Conservation (phyloP, 805 yeast genomes). For the Wickerhamomyces canadensis region DNA sequence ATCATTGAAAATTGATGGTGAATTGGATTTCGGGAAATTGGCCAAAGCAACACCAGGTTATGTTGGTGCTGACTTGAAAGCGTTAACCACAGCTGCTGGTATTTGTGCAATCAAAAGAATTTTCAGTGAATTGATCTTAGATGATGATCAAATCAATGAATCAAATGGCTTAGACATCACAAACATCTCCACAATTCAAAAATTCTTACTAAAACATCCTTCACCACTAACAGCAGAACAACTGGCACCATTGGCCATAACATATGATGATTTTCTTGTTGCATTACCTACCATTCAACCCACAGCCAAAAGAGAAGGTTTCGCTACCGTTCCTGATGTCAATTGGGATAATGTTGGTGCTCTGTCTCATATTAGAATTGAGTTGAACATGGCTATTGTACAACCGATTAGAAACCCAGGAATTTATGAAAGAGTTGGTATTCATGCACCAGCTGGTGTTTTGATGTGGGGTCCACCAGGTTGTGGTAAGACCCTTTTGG, state of each 20-base stretch:
- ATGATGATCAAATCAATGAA: constrained; percentile 28
- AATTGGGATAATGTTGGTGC: constrained; percentile 97
- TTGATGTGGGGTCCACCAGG: constrained; percentile 99
- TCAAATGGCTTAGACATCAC: constrained; percentile 24
- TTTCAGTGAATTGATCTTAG: constrained; percentile 44
- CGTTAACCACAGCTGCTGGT: constrained; percentile 93
- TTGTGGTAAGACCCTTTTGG: constrained; percentile 93
- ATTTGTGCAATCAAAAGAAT: constrained; percentile 90
- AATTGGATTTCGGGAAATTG: constrained; percentile 60
- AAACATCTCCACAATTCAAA: constrained; percentile 57
- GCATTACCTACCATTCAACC: constrained; percentile 96
- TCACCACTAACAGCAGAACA: constrained; percentile 72
- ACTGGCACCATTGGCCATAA: constrained; percentile 68
- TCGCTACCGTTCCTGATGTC: constrained; percentile 97
- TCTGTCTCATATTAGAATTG: constrained; percentile 69
- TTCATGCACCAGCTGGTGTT: constrained; percentile 95
- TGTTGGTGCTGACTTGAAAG: constrained; percentile 96
- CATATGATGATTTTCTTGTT: constrained; percentile 69
- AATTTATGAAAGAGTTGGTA: constrained; percentile 83
- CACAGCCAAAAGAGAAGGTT: constrained; percentile 96
- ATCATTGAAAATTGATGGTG: constrained; percentile 60
- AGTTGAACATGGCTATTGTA: constrained; percentile 93
- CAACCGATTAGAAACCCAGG: constrained; percentile 95
- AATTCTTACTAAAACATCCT: constrained; percentile 70
- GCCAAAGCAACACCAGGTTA: constrained; percentile 96